Evolutionary conservation across 2,329 filamentous ascomycete species (phyloP).

Genomic region (Scytalidium sp.): DNA sequence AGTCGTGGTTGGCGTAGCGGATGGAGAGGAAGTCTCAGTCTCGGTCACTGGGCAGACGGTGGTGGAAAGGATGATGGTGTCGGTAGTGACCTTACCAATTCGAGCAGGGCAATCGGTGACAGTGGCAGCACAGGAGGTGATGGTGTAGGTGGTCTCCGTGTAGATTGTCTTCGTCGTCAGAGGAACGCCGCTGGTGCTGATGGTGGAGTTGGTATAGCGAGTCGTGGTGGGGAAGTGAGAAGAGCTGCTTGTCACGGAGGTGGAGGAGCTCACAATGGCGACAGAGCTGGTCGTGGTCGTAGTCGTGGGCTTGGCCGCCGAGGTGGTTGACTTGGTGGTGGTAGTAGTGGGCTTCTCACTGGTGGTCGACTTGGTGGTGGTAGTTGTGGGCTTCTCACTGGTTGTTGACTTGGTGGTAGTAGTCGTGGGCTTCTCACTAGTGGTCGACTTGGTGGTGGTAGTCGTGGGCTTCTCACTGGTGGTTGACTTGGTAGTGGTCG

Average conservation of each 20-base stretch:
- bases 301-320: too few species aligned
- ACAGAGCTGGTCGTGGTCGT: not conserved
- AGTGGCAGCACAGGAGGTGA: conserved; percentile 1
- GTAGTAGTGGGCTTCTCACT: too few species aligned
- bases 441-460: not conserved
- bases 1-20: not conserved
- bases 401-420: too few species aligned
- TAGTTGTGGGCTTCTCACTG: too few species aligned
- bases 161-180: conserved; percentile 21
- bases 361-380: too few species aligned
- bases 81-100: conserved; percentile 20
- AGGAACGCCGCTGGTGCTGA: not conserved
- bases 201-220: not conserved
- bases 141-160: conserved; percentile 9
- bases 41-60: conserved; percentile 14
- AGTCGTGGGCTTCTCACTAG: too few species aligned
- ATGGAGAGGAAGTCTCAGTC: not conserved
- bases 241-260: too few species aligned
- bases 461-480: not conserved
- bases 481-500: not conserved
- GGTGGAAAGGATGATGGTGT: conserved; percentile 19
- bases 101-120: conserved; percentile 2
- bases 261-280: too few species aligned
- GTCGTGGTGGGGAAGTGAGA: not conserved
- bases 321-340: too few species aligned